Evolutionary conservation across 2,329 filamentous ascomycete species (phyloP), one percentile per base, ranked within the genome.

Genomic region (Aschersonia sp.): DNA sequence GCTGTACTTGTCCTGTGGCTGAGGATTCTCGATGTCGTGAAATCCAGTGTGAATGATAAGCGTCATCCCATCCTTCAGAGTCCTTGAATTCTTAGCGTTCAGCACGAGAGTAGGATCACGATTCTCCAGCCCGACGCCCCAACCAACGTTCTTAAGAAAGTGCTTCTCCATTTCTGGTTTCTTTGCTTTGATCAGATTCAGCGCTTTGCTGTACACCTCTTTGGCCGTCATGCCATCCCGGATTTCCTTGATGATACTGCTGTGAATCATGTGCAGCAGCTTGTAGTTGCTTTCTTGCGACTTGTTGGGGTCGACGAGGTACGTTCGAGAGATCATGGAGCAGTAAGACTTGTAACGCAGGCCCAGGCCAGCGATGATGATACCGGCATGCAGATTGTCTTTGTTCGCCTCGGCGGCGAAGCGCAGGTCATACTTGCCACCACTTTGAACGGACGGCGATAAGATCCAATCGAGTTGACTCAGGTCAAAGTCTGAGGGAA

Each of bases 231-330:
- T 85, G 32, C 92, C 92, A 58, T 97, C 90, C 50, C 85, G 81
- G 52, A 96, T 80, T 57, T 92, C 87, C 62, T 92, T 94, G 60
- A 98, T 76, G 32, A 95, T 84, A n/a, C 85, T 69, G 55, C 88
- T 88, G 64, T 97, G 90, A 10, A 97, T 79, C 46, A 79, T 78
- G 47, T 87, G 72, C 5, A 98, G 75, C 12, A 96, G 78, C 58
- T 90, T 94, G 72, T 98, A 98, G 60, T 89, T 92, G 61, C 77
- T 83, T 66, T 97, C 92, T 62, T 98, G 92, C 0, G 85, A 80
- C 66, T 96, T 97, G 68, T 92, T 96, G 12, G 94, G 94, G 57
- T 97, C 94, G 44, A 98, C 90, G 51, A 98, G 75, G 64, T 95
- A 98, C 6, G 94, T 97, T 54, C 92, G 82, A 10, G 85, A 88